Evolutionary conservation across 2,329 filamentous ascomycete species (phyloP).

Genomic region (Nectriaceae sp.): DNA sequence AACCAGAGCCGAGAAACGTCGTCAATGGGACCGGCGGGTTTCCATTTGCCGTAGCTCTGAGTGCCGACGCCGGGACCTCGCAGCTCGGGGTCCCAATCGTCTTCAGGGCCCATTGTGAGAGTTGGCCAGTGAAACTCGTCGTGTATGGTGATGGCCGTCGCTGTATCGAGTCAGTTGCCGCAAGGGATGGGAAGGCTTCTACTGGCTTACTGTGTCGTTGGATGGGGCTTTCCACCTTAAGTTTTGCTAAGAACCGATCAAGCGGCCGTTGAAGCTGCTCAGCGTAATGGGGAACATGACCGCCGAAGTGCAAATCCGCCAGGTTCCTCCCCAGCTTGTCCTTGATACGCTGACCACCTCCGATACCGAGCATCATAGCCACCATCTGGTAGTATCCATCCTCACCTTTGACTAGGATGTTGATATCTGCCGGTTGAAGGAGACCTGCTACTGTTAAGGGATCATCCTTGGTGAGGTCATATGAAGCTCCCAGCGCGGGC

Average conservation of each 20-base stretch:
- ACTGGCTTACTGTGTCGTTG: constrained; percentile 1
- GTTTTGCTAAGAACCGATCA: background rate
- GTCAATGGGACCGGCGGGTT: background rate
- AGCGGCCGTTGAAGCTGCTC: constrained; percentile 3
- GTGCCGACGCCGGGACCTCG: constrained; percentile 3
- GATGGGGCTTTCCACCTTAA: constrained; percentile 2
- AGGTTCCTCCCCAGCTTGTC: constrained; percentile 4
- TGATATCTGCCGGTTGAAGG: constrained; percentile 4
- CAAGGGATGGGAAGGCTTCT: too few species aligned
- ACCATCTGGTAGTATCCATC: constrained; percentile 2
- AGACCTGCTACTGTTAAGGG: constrained; percentile 5
- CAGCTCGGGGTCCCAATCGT: constrained; percentile 5
- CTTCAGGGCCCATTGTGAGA: constrained; percentile 5
- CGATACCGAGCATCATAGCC: constrained; percentile 8
- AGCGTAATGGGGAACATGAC: constrained; percentile 3
- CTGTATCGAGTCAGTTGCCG: too few species aligned
- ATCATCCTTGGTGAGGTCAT: constrained; percentile 3
- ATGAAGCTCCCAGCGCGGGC: constrained; percentile 1
- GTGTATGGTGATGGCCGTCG: constrained; percentile 4
- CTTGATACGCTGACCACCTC: constrained; percentile 3
- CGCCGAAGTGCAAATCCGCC: constrained; percentile 3
- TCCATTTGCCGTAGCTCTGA: constrained; percentile 1
- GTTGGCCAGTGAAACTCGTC: constrained; percentile 6
- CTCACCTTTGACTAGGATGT: constrained; percentile 1
- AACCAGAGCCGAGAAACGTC: constrained; percentile 6